Conservation (phyloP, 2,329 filamentous ascomycete genomes). For the Aspergillus sp. region DNA sequence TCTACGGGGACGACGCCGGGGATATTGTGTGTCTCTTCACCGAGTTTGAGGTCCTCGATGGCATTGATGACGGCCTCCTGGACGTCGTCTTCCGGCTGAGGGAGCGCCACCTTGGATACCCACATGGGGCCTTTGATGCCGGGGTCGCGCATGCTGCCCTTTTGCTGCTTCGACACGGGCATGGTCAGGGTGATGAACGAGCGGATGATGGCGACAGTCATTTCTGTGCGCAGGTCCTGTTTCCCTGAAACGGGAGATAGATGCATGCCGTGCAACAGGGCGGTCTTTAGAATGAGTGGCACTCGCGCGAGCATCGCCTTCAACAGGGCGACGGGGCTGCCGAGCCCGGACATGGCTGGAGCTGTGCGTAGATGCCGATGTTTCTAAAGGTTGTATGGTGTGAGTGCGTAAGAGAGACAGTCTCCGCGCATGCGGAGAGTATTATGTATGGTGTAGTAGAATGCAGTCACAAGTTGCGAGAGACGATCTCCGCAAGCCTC, state of each 20-base stretch:
- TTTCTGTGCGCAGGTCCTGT: conserved; percentile 72
- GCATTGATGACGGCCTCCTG: conserved; percentile 37
- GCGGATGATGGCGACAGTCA: conserved; percentile 71
- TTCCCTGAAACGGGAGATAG: conserved; percentile 70
- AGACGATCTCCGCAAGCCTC: too few species aligned
- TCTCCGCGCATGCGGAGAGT: too few species aligned
- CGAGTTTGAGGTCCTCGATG: conserved; percentile 38
- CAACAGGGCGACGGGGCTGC: conserved; percentile 27
- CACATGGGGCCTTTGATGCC: conserved; percentile 77
- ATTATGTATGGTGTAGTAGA: too few species aligned
- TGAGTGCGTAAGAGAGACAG: too few species aligned
- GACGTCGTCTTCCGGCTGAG: conserved; percentile 51
- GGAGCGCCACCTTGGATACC: conserved; percentile 69
- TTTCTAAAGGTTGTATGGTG: too few species aligned
- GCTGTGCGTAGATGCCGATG: too few species aligned
- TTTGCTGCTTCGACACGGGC: conserved; percentile 63
- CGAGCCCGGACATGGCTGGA: conserved; percentile 23
- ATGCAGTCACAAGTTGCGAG: too few species aligned
- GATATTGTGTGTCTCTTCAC: conserved; percentile 36
- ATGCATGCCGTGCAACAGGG: conserved; percentile 51
- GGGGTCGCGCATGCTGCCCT: conserved; percentile 58
- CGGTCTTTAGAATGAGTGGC: conserved; percentile 43
- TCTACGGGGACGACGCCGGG: conserved; percentile 38
- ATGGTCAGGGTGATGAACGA: conserved; percentile 54
- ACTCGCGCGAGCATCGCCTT: conserved; percentile 37